Evolutionary conservation across 176 grass and related monocot species (phyloP), one percentile per base, ranked within the genome.

Genomic region (Oryza nivara): DNA sequence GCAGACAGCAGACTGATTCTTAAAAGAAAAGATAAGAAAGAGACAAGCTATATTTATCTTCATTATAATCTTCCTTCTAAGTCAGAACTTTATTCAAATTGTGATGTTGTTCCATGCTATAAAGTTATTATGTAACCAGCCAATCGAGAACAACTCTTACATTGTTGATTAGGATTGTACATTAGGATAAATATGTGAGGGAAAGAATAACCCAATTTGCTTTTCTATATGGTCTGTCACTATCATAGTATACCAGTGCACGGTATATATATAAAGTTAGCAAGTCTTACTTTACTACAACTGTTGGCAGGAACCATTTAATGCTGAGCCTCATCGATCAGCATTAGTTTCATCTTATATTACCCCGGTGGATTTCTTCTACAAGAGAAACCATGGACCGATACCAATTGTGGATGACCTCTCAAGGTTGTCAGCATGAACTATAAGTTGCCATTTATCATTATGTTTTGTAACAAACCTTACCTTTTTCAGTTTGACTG

Each of bases 381-480:
- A 92, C 81, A 99, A 99, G 93, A 96, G 96, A 82, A 99, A 93
- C 69, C 96, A 99, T 91, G 96, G 93, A 63, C 93, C 96, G 20
- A 99, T 99, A 69, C 96, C 96, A 6, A 92, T 92, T 78, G 75
- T 96, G 1, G 83, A 99, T 78, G 88, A 99, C 80, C 86, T 96
- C 36, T 74, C 84, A 51, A 95, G 91, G 96, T 96, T 68, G 70
- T 73, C 34, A 80, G 43, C 41, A 72, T 6, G 4, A 87, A 28
- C 20, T 75, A 70, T 80, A 41, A 44, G 72, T 68, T 4, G 4
- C 3, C 4, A 64, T 79, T 76, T 40, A 20, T 80, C 19, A 58
- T 65, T 76, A 20, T 54, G 14, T 46, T 82, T 17, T 80, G 1
- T 4, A 84, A 26, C 80, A 51, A 75, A 82, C 47, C 17, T 68